Evolutionary conservation across 192 early-diverging fungal species (phyloP).

Genomic region (Entomortierella lignicola): DNA sequence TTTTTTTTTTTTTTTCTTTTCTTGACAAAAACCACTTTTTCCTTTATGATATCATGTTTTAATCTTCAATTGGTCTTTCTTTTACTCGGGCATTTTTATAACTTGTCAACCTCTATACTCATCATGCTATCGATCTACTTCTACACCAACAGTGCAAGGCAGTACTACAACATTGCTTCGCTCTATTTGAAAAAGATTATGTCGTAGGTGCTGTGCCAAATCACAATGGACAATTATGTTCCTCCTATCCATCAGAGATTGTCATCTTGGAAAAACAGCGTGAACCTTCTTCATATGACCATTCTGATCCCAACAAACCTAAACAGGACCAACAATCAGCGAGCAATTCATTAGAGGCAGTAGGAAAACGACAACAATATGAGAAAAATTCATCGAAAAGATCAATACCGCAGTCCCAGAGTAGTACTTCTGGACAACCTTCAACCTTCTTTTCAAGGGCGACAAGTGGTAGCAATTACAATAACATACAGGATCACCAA

Average conservation of each 20-base stretch:
- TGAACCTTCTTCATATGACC: not conserved
- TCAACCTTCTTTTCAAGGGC: not conserved
- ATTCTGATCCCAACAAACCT: not conserved
- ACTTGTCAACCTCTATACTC: no score
- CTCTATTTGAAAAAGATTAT: slow-evolving; percentile 48
- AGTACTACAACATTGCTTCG: slow-evolving; percentile 47
- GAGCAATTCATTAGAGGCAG: not conserved
- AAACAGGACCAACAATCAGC: not conserved
- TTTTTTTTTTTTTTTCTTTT: slow-evolving; percentile 1
- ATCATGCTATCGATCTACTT: not conserved
- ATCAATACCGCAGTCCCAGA: not conserved
- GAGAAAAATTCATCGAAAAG: not conserved
- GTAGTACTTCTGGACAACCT: no score
- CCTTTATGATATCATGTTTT: not conserved
- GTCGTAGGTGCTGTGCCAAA: slow-evolving; percentile 42
- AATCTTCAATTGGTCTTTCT: not conserved
- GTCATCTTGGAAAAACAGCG: slow-evolving; percentile 38
- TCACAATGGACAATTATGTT: slow-evolving; percentile 48
- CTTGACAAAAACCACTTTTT: not conserved
- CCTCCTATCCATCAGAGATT: slow-evolving; percentile 46
- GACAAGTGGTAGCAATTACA: not conserved
- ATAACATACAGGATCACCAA: slow-evolving; percentile 5
- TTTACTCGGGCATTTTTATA: not conserved
- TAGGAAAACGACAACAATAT: not conserved
- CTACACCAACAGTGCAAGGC: slow-evolving; percentile 37